Percentiles rank a stretch among this genome's conserved stretches.
phyloP scores from a whole-genome alignment of 139 green algal genomes.

The Picochlorum sp. region DNA sequence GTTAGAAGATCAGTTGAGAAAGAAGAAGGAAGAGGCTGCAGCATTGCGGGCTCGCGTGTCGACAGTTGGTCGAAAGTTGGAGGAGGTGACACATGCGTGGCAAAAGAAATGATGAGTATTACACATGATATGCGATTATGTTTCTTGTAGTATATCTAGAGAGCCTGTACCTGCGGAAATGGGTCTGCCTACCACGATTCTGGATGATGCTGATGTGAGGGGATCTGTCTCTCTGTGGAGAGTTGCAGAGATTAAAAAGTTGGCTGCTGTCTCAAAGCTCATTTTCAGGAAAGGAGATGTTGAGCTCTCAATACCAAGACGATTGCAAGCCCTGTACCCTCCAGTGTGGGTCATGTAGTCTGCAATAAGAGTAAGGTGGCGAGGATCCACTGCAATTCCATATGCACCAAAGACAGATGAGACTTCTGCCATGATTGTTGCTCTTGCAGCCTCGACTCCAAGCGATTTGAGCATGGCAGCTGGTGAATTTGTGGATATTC shows the following conservation, averaged over 20 bases:
- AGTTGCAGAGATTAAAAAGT: constrained; percentile 87
- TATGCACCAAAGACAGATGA: constrained; percentile 89
- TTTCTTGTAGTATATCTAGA: constrained; percentile 31
- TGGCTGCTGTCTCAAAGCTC: constrained; percentile 91
- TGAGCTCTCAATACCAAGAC: constrained; percentile 80
- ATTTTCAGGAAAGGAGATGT: constrained; percentile 92
- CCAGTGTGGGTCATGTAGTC: constrained; percentile 96
- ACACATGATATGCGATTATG: background rate
- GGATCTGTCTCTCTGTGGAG: constrained; percentile 62
- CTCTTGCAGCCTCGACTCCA: constrained; percentile 91
- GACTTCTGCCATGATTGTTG: constrained; percentile 78
- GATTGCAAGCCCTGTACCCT: constrained; percentile 81
- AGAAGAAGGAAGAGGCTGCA: constrained; percentile 8
- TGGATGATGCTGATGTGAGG: constrained; percentile 59
- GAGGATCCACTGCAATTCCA: constrained; percentile 89
- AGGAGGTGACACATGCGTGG: background rate
- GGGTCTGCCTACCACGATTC: constrained; percentile 64
- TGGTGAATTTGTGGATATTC: constrained; percentile 81
- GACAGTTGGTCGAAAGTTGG: background rate
- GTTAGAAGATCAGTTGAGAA: background rate
- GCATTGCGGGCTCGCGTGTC: background rate
- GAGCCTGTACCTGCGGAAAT: constrained; percentile 63
- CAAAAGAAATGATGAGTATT: background rate
- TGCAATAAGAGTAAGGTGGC: constrained; percentile 88
- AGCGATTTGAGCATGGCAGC: constrained; percentile 64